Evolutionary conservation across 2,329 filamentous ascomycete species (phyloP), one percentile per base, ranked within the genome.

Genomic region (Ophiostoma ips): DNA sequence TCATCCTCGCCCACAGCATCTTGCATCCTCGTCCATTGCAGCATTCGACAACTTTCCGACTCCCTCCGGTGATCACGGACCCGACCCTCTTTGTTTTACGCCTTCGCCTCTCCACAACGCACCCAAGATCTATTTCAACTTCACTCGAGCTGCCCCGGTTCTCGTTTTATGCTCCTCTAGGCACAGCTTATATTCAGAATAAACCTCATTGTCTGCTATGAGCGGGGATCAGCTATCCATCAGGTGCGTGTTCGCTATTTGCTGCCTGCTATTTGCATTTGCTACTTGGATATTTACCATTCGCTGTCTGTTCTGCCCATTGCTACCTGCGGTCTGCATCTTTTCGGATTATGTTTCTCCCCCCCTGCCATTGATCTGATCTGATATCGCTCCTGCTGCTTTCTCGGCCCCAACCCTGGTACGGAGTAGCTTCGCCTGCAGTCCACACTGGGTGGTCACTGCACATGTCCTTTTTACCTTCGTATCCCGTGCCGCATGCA

Each of bases 151-250:
- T 40, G 46, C 34, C 35, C 16, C 28, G 16, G 16, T 16, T 21
- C 37, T 45, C 13, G n/a, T 47, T 37, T 28, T 40, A 46, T 50
- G 45, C 11, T 37, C 49, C 36, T 33, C 19, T 43, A 35, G 16
- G 16, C 16, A 40, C 21, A 54, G 34, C 37, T 46, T 51, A 38
- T 28, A 47, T 45, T 24, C 45, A 21, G 40, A 21, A 28, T 31
- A 18, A 37, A 33, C n/a, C 43, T 44, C 16, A 31, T 2, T 50
- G 16, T 56, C 66, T 77, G 76, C 73, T 79, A 81, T 81, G 77
- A 80, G 70, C 71, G 73, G 72, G 67, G 72, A 79, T 66, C 71
- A 71, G 67, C 66, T 66, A 62, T 65, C 66, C 66, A 68, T 70
- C 63, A 79, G 75, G 77, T 62, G 57, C 12, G 30, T 40, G 21